Percentiles rank a stretch among this genome's conserved stretches.
These are phyloP conservation scores for Lycium ferocissimum DNA, from an alignment of 257 asterid species.

Conservation along the genomic window DNA sequence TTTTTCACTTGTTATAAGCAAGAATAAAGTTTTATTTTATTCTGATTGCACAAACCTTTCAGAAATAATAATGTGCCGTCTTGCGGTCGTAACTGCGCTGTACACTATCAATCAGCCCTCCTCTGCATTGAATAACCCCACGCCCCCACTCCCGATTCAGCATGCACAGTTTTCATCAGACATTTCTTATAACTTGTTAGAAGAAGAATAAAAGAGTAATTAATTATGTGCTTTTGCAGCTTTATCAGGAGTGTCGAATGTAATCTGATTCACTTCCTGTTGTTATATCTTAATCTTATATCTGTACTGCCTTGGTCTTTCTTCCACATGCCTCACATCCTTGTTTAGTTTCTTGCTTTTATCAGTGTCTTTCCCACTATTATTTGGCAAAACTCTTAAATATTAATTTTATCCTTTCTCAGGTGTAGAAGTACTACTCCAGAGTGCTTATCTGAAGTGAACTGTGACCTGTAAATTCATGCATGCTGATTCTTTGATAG, in stretches of 20 bases:
- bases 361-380: neutral
- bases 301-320: neutral
- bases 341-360: neutral
- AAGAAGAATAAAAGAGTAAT: neutral
- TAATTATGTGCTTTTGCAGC: neutral
- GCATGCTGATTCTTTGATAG: slow-evolving; percentile 12
- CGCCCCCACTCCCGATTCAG: neutral
- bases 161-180: neutral
- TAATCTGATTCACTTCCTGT: neutral
- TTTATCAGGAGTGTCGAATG: neutral
- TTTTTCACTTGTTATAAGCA: neutral
- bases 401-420: neutral
- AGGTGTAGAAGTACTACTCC: slow-evolving; percentile 18
- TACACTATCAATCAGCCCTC: neutral
- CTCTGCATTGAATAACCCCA: neutral
- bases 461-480: neutral
- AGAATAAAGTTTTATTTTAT: neutral
- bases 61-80: neutral
- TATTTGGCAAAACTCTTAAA: neutral
- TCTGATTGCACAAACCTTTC: slow-evolving; percentile 14
- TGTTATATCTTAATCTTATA: neutral
- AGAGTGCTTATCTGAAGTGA: neutral
- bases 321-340: neutral
- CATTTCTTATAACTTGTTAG: neutral
- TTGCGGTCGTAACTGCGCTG: neutral